Base-by-base conservation (phyloP, 2,329 filamentous ascomycete species). In the Colletotrichum brevisporum region DNA sequence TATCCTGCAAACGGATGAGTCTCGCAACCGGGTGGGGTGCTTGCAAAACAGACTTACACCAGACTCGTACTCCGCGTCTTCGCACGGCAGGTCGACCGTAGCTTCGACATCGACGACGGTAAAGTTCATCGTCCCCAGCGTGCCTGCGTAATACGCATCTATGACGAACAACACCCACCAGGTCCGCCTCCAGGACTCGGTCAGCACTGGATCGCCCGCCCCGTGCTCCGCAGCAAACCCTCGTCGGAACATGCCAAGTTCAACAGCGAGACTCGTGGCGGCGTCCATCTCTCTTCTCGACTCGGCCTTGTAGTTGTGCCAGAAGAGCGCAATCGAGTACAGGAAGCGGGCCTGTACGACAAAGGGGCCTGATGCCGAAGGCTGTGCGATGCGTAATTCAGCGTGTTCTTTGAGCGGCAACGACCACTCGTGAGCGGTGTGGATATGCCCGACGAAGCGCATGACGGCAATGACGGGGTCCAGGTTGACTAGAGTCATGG, bases 151-250 rank as follows among this genome's bases (percentile, higher is more conserved):
- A n/a, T 75, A 77, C 0, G 86, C 88, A 75, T 93, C 91, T 1
- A 89, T 80, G 6, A 88, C 84, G 73, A 87, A 92, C 47, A 93
- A 75, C 74, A 89, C 87, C 91, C 91, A 94, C 91, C 91, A 94
- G 1, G 91, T 93, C 50, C 91, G 84, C 57, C 91, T 85, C 82
- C 89, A 86, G 71, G 85, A 88, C 74, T 94, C 91, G 47, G 86
- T 84, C 21, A 82, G 55, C 0, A 80, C 73, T 1, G 83, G 77
- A 64, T 90, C 84, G 2, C 83, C 83, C 8, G 80, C 77, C 6
- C 85, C 84, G 61, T 87, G 77, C 2, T 78, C 72, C 1, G 79
- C 69, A 1, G 90, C 86, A 73, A 88, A 93, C 0, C 85, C 83
- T 21, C 81, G 78, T 1, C 81, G 83, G 65, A 92, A 84, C 83